Conservation (phyloP, 2,329 filamentous ascomycete species). For the Colletotrichum paranaense region DNA sequence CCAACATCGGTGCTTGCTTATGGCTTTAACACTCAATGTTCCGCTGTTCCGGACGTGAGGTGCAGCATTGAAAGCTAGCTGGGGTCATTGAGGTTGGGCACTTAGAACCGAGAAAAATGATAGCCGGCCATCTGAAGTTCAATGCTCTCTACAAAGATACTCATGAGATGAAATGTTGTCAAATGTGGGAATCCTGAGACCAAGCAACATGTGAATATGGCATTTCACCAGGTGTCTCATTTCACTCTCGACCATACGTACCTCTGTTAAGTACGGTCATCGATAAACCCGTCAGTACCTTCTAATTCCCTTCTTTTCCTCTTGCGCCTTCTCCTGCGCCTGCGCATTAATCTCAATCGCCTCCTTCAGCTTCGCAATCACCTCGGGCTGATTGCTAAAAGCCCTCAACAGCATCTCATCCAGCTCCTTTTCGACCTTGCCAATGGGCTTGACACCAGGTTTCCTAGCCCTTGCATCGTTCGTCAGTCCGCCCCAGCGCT, state of each 20-base stretch:
- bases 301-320: slow-evolving; percentile 45
- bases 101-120: too few species aligned
- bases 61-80: too few species aligned
- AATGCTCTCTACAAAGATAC: too few species aligned
- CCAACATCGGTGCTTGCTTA: background rate
- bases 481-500: slow-evolving; percentile 65
- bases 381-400: slow-evolving; percentile 70
- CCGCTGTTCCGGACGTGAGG: too few species aligned
- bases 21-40: too few species aligned
- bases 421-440: slow-evolving; percentile 66
- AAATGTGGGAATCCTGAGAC: background rate
- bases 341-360: slow-evolving; percentile 68
- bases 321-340: slow-evolving; percentile 59
- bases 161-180: too few species aligned
- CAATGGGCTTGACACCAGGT: slow-evolving; percentile 60
- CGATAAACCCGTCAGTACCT: slow-evolving; percentile 24
- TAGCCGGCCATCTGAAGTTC: too few species aligned
- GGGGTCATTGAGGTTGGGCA: too few species aligned
- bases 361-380: slow-evolving; percentile 69
- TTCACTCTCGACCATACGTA: background rate
- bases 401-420: slow-evolving; percentile 66
- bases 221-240: background rate
- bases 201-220: background rate
- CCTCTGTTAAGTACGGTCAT: background rate
- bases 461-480: slow-evolving; percentile 61